phyloP scores from a whole-genome alignment of 495 filamentous ascomycete genomes.

The Filosporella fistucella region DNA sequence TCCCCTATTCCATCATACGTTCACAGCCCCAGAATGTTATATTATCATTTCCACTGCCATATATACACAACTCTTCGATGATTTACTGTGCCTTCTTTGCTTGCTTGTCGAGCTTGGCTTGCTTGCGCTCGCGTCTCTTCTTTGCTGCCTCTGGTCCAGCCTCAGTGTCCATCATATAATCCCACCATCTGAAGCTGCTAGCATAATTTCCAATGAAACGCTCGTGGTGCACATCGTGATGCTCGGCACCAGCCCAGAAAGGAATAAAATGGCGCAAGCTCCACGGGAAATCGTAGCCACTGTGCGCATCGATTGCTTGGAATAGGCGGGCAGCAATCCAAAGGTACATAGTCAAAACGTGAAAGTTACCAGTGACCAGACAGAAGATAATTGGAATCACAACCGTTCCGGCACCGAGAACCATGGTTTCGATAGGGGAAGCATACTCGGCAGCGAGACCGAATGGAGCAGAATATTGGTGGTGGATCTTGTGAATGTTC shows the following conservation, averaged over 20 bases:
- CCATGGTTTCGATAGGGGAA: constrained; percentile 95
- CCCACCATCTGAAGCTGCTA: constrained; percentile 99
- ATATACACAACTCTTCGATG: constrained; percentile 9
- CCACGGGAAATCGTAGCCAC: constrained; percentile 97
- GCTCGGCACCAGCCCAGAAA: constrained; percentile 96
- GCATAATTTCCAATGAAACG: constrained; percentile 97
- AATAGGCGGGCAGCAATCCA: constrained; percentile 93
- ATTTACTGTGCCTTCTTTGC: constrained; percentile 26
- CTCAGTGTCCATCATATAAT: constrained; percentile 90
- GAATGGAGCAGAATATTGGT: constrained; percentile 96
- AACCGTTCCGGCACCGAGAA: constrained; percentile 90
- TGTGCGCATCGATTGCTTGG: constrained; percentile 97
- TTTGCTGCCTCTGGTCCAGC: constrained; percentile 82
- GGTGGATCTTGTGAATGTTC: constrained; percentile 95
- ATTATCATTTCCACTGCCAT: too few species aligned
- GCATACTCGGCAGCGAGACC: constrained; percentile 96
- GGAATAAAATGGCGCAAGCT: constrained; percentile 91
- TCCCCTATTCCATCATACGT: not conserved
- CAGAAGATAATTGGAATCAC: constrained; percentile 81
- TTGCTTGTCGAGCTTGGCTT: constrained; percentile 45
- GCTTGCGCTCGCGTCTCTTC: constrained; percentile 75
- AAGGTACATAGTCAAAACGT: constrained; percentile 95
- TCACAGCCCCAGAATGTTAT: too few species aligned
- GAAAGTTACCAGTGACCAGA: constrained; percentile 75
- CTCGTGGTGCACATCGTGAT: constrained; percentile 97